phyloP scores from a whole-genome alignment of 2,329 filamentous ascomycete species.

The Coniochaeta pulveracea region DNA sequence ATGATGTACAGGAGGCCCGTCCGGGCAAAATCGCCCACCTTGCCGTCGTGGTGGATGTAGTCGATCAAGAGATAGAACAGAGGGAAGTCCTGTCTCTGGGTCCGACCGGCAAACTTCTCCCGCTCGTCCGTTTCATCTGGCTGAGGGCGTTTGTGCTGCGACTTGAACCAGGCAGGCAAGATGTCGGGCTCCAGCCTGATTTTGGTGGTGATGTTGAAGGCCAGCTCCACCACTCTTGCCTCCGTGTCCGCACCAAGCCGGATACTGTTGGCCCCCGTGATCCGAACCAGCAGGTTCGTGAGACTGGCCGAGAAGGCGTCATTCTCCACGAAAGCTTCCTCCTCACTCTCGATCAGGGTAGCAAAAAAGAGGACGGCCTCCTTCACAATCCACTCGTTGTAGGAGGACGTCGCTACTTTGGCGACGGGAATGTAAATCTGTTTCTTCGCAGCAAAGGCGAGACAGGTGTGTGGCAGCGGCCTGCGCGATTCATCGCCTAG shows the following conservation, averaged over 20 bases:
- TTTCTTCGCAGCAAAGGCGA: slow-evolving; percentile 73
- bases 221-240: slow-evolving; percentile 77
- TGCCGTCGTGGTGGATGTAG: slow-evolving; percentile 91
- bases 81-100: slow-evolving; percentile 86
- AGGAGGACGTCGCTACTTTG: slow-evolving; percentile 76
- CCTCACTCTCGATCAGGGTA: slow-evolving; percentile 88
- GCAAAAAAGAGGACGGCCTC: slow-evolving; percentile 81
- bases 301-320: slow-evolving; percentile 75
- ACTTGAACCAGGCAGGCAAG: slow-evolving; percentile 82
- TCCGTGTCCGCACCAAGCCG: slow-evolving; percentile 73
- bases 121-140: slow-evolving; percentile 47
- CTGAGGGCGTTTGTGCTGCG: slow-evolving; percentile 22
- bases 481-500: slow-evolving; percentile 83
- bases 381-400: slow-evolving; percentile 76
- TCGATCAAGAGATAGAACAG: slow-evolving; percentile 93
- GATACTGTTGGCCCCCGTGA: slow-evolving; percentile 62
- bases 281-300: slow-evolving; percentile 74
- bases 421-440: slow-evolving; percentile 85
- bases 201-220: slow-evolving; percentile 95
- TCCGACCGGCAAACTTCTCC: slow-evolving; percentile 72
- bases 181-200: slow-evolving; percentile 83
- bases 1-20: slow-evolving; percentile 94
- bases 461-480: slow-evolving; percentile 82
- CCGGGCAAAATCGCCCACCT: slow-evolving; percentile 88
- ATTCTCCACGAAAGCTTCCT: slow-evolving; percentile 87